Percentiles rank a stretch among this genome's conserved stretches.
Evolutionary conservation across 2,329 filamentous ascomycete genomes (phyloP).

Genomic region (Colletotrichum coccodes): DNA sequence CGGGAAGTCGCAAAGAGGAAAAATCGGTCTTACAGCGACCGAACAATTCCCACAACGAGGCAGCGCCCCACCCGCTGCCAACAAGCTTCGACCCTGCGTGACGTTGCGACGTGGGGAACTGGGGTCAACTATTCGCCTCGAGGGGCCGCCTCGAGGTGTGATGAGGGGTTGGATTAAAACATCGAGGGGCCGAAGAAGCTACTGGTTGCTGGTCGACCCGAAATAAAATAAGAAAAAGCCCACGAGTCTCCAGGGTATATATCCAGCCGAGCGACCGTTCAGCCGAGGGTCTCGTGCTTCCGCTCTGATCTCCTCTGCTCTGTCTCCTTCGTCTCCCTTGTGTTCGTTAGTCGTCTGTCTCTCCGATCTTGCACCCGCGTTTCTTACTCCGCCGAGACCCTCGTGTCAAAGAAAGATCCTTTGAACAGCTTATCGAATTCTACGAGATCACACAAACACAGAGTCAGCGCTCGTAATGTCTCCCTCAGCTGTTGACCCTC

Average conservation of each 20-base stretch:
- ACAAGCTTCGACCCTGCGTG: constrained; percentile 36
- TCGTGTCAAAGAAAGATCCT: background rate
- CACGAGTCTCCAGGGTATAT: constrained; percentile 19
- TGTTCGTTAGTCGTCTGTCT: background rate
- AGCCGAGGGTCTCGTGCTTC: background rate
- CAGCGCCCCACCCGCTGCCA: constrained; percentile 27
- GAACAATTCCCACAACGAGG: constrained; percentile 32
- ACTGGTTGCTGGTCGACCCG: constrained; percentile 4
- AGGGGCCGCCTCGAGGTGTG: constrained; percentile 5
- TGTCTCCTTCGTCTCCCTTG: constrained; percentile 2
- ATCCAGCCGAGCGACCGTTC: constrained; percentile 4
- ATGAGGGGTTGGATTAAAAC: constrained; percentile 24
- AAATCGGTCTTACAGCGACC: constrained; percentile 35
- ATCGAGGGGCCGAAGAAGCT: constrained; percentile 9
- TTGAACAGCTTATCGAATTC: background rate
- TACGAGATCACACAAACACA: background rate
- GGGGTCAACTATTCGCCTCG: constrained; percentile 28
- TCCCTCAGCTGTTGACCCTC: constrained; percentile 45
- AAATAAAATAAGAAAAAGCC: background rate
- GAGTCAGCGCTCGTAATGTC: constrained; percentile 41
- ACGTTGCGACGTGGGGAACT: constrained; percentile 34
- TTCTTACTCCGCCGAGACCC: constrained; percentile 10
- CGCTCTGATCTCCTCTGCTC: background rate
- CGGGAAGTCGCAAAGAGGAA: constrained; percentile 27
- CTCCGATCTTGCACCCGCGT: constrained; percentile 5